phyloP scores from a whole-genome alignment of 371 early-diverging fungal genomes.

The Rhizomucor pusillus region DNA sequence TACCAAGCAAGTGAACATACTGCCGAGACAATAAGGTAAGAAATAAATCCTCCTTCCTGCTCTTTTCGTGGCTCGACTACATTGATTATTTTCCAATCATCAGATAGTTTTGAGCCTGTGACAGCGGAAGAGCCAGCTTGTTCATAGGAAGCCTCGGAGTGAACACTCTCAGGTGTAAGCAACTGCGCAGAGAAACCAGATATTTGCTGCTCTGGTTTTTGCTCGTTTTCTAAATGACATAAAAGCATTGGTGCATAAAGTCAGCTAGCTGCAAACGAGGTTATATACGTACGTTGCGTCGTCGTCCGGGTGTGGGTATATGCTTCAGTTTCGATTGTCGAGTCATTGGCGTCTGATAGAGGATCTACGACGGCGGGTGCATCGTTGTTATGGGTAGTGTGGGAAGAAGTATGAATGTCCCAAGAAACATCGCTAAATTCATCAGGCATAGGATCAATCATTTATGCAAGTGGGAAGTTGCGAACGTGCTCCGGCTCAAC shows the following conservation, averaged over 20 bases:
- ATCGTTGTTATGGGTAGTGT: background rate
- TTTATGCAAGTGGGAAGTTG: too few species aligned
- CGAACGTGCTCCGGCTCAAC: too few species aligned
- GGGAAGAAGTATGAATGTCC: conserved; percentile 21
- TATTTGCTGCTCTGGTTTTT: background rate
- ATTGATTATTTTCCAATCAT: conserved; percentile 25
- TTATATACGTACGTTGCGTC: background rate
- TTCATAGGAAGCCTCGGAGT: background rate
- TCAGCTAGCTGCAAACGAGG: background rate
- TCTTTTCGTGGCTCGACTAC: conserved; percentile 85
- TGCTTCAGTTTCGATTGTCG: background rate
- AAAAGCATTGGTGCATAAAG: background rate
- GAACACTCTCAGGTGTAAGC: too few species aligned
- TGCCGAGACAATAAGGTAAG: conserved; percentile 79
- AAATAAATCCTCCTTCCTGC: conserved; percentile 82
- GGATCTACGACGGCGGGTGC: background rate
- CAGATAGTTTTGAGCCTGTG: background rate
- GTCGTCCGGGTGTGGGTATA: background rate
- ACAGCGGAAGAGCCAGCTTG: background rate
- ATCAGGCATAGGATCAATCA: conserved; percentile 8
- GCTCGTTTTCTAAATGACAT: background rate
- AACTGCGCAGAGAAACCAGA: too few species aligned
- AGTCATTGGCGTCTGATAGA: background rate
- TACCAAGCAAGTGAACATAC: conserved; percentile 24
- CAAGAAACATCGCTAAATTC: conserved; percentile 36